These are phyloP conservation scores for Annona squamosa DNA, from an alignment of 164 flowering plant genomes.

Conservation along the genomic window DNA sequence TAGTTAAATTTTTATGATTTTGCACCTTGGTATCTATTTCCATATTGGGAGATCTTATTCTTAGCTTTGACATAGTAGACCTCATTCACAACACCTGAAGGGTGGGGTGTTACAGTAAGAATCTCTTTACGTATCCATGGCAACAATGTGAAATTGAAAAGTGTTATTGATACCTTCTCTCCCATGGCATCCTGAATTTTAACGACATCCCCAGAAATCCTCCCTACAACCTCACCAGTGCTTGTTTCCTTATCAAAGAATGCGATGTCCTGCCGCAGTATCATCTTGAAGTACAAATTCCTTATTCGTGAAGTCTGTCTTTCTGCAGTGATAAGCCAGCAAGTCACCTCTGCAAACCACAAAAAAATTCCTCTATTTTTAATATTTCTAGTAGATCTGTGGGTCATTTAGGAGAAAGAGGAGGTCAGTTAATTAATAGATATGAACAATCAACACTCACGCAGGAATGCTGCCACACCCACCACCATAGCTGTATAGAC, in stretches of 20 bases:
- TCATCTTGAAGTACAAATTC: constrained; percentile 38
- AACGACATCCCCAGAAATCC: constrained; percentile 51
- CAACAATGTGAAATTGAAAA: not conserved
- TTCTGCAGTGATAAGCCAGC: constrained; percentile 60
- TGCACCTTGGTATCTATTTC: too few species aligned
- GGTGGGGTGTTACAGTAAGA: too few species aligned
- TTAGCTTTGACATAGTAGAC: too few species aligned
- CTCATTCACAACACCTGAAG: too few species aligned
- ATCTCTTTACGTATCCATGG: not conserved
- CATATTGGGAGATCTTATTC: too few species aligned
- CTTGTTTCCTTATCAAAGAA: constrained; percentile 49
- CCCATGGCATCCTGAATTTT: constrained; percentile 67
- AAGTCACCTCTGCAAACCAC: constrained; percentile 39
- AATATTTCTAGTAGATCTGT: not conserved
- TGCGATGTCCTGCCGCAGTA: constrained; percentile 50
- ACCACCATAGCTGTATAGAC: constrained; percentile 42
- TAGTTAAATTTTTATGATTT: too few species aligned
- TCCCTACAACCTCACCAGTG: constrained; percentile 49
- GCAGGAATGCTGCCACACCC: constrained; percentile 34
- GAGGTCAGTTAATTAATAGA: not conserved
- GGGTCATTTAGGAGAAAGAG: not conserved
- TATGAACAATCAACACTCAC: constrained; percentile 24
- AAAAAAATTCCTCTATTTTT: constrained; percentile 5
- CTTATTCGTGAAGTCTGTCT: constrained; percentile 51
- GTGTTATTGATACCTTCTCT: constrained; percentile 37